Evolutionary conservation across 2,329 filamentous ascomycete species (phyloP), one percentile per base, ranked within the genome.

Genomic region (Clarireedia monteithiana): DNA sequence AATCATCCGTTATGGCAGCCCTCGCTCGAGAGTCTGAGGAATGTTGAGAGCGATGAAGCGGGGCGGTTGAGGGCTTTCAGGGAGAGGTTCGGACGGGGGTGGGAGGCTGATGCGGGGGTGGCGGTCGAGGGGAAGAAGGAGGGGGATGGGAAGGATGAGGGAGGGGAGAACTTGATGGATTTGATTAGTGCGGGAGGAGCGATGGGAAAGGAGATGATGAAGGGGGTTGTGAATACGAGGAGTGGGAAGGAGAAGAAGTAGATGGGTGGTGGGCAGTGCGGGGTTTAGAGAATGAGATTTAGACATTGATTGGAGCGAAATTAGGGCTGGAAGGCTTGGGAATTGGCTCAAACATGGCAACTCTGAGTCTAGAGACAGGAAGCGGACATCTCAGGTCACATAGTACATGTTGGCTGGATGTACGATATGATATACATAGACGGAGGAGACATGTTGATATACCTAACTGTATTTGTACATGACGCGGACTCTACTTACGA

Each of bases 1-100:
- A 99, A 97, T 77, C 86, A 89, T 67, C 77, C 89, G 2, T 74
- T 96, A 53, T 99, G 94, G 94, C 94, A 97, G 71, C 94, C 94
- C 0, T 85, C 79, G 58, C 85, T 88, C 63, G 84, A 84, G 73
- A 86, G 87, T 60, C 77, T 99, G 66, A 76, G 86, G 69, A 96
- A 94, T 71, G 80, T 96, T 57, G 94, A 99, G 75, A 84, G 95
- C 61, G 94, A 99, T 71, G 94, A 97, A 79, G 92, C 94, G 3
- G 94, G 94, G 17, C 83, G 88, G 68, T 74, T 99, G 67, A 88
- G 86, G 52, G 88, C 89, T 55, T 99, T 99, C 76, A 81, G 94
- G 66, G 81, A 80, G 59, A 81, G 88, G 56, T 99, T 91, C 75
- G 94, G 94, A 26, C 78, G 86, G 58, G 84, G 83, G 10, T 99